Evolutionary conservation across 805 yeast genomes (phyloP), one percentile per base, ranked within the genome.

Genomic region (Candida dajiaensis): DNA sequence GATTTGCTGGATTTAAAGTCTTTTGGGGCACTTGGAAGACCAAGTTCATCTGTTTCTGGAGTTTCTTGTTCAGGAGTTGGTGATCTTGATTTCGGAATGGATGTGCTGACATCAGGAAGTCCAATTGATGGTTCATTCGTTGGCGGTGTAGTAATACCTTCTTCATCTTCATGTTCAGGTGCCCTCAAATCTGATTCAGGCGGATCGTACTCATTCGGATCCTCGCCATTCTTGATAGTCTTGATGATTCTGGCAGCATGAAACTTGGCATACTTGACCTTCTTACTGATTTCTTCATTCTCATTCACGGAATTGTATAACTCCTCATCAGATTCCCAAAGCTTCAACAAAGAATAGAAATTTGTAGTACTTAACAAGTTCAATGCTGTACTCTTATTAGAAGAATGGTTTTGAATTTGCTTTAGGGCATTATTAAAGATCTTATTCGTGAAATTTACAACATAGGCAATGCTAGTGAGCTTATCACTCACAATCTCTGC

Each of bases 251-350:
- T 64, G 8, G 78, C 73, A 15, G 83, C 77, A 51, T 80, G 84
- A 57, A 68, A 82, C 59, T 82, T 82, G 15, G 85, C 77, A 53
- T 77, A 85, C 56, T 78, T 80, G 41, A 73, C 69, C 57, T 78
- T 77, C 42, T 59, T 58, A 11, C 21, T 33, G n/a, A 63, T 15
- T 21, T 62, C 62, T 50, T 58, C 60, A 74, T 58, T 43, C 68
- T 68, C 47, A 10, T 55, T 48, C 15, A 49, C 16, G 3, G 38
- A 10, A 10, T 22, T 8, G 13, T 42, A 23, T 3, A 40, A 33
- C 3, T 45, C 50, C 12, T 46, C 43, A 16, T 38, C 40, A 8
- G 48, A 54, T 54, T 50, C 59, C 83, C 71, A 78, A 15, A 79
- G 58, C 38, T 73, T 70, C 43, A 77, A 56, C 7, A 83, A 61